These are phyloP conservation scores for Eucalyptus marginata DNA, from an alignment of 345 rosid species.

Conservation along the genomic window DNA sequence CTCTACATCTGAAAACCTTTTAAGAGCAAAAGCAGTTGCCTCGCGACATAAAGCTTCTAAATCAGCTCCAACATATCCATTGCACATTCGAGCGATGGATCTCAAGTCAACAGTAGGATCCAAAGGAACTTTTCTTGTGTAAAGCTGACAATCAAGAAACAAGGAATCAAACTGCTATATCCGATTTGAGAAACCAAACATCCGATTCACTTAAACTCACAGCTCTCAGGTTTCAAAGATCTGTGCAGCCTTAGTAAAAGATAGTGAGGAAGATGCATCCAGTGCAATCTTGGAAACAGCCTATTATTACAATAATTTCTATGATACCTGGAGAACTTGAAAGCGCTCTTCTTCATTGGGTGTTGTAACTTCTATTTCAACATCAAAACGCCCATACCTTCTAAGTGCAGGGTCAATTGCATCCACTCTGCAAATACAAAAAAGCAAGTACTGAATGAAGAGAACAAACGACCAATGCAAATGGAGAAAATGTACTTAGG, in stretches of 20 bases:
- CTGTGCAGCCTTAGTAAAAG: not conserved
- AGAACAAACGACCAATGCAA: not conserved
- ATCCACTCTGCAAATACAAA: conserved; percentile 33
- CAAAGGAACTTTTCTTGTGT: conserved; percentile 59
- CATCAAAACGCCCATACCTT: conserved; percentile 78
- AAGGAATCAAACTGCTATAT: not conserved
- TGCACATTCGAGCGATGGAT: conserved; percentile 71
- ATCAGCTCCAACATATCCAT: conserved; percentile 95
- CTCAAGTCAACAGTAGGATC: conserved; percentile 39
- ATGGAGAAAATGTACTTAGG: not conserved
- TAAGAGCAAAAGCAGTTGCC: conserved; percentile 49
- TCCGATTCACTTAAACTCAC: not conserved
- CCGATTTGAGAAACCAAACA: not conserved
- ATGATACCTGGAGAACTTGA: conserved; percentile 62
- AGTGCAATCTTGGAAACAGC: not conserved
- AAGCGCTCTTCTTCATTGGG: conserved; percentile 78
- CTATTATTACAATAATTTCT: not conserved
- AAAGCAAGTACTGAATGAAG: not conserved
- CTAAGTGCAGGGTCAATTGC: conserved; percentile 74
- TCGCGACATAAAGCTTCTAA: conserved; percentile 88
- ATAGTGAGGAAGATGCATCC: not conserved
- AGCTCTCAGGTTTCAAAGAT: not conserved
- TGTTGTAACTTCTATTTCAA: conserved; percentile 74
- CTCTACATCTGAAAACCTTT: conserved; percentile 27
- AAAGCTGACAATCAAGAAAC: conserved; percentile 32